Percentiles rank a stretch among this genome's conserved stretches.
These are phyloP conservation scores for Thuja plicata DNA, from an alignment of 83 land plant genomes.

Conservation along the genomic window DNA sequence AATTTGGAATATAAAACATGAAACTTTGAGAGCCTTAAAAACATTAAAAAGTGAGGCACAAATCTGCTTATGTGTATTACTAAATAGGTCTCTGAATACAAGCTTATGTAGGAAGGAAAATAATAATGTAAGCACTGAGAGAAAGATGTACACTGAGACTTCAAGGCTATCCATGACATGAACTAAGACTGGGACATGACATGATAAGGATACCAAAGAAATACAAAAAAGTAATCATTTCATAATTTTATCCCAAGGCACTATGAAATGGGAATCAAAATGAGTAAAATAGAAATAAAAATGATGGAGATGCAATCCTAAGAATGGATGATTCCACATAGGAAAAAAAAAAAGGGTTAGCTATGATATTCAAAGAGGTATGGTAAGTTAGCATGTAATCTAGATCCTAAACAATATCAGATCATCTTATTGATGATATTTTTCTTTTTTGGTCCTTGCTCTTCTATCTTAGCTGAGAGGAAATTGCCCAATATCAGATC, in stretches of 20 bases:
- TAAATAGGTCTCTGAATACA: too few species aligned
- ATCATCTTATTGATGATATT: neutral
- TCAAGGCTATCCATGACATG: too few species aligned
- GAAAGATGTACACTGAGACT: too few species aligned
- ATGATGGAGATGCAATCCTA: neutral
- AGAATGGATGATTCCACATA: neutral
- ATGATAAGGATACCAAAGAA: neutral
- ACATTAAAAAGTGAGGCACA: neutral
- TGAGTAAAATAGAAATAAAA: neutral
- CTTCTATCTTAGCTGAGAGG: neutral
- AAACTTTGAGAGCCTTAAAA: neutral
- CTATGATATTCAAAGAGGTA: neutral
- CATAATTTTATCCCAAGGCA: neutral
- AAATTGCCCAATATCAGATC: neutral
- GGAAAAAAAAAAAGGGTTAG: neutral
- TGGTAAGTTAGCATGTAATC: neutral
- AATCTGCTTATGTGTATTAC: neutral
- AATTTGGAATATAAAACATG: neutral
- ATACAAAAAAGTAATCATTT: too few species aligned
- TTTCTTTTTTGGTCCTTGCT: neutral
- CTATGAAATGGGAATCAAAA: neutral
- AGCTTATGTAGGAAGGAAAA: too few species aligned
- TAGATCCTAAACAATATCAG: neutral
- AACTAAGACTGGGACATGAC: neutral
- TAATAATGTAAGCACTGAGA: too few species aligned